Base-by-base conservation (phyloP, 176 grass and related monocot genomes). In the Musa itinerans region DNA sequence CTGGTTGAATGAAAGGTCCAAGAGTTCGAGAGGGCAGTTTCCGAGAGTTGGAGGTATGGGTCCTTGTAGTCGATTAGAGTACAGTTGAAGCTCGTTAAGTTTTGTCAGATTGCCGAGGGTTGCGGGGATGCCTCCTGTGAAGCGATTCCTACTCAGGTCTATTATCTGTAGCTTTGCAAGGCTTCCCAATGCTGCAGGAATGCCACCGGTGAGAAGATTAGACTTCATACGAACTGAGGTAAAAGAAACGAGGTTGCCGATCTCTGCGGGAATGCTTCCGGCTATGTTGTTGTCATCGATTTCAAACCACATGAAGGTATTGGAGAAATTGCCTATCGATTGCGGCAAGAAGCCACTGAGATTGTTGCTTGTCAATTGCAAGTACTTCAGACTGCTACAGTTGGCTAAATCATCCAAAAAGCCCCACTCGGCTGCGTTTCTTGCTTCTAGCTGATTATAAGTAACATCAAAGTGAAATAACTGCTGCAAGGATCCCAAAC, bases 191-290 rank as follows among this genome's bases (percentile, higher is more conserved):
- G 48, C 53, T 8, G 8, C 75, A 66, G 75, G 75, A 13, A 77
- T 65, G 19, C n/a, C 10, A 3, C 61, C 75, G 1, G 20, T 69
- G 52, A 78, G 65, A 48, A 16, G 52, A 53, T 78, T 78, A 14
- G 15, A 57, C 14, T 22, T 16, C 49, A 71, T 71, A 2, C 0
- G 1, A 52, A 71, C 15, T 24, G 25, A 1, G 2, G 1, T 58
- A 29, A 78, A 58, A 55, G 54, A 73, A 20, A 23, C 9, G 64
- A 83, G 59, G 50, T 78, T 74, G 16, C 76, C 68, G 1, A 83
- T 83, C 21, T 58, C 75, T 22, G 50, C n/a, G 15, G 76, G 76
- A 55, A 83, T 49, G 22, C 51, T 73, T 51, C 82, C 82, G 49
- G 50, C 11, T 17, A 80, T 20, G 5, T 63, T 15, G 15, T 73